Percentiles rank a stretch among this genome's conserved stretches.
phyloP scores from a whole-genome alignment of 202 grass and related monocot genomes.

The Carex arenaria region DNA sequence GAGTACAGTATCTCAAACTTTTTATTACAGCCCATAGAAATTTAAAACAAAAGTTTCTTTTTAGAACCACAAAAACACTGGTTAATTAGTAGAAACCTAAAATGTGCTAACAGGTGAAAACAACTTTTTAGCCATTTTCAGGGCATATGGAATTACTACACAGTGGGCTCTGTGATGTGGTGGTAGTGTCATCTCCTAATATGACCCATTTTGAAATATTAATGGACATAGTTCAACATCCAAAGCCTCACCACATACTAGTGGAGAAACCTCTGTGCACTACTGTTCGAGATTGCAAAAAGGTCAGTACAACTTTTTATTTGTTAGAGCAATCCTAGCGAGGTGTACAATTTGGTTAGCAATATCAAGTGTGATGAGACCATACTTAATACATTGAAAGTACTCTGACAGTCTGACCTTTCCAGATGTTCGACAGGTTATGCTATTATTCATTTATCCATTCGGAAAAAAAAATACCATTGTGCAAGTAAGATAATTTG shows the following conservation, averaged over 20 bases:
- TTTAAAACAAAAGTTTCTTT: too few species aligned
- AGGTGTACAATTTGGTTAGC: neutral
- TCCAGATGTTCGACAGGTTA: neutral
- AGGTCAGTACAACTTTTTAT: conserved; percentile 30
- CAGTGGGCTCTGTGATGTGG: conserved; percentile 68
- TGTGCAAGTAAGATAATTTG: neutral
- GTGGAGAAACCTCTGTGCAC: conserved; percentile 96
- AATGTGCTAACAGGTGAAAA: neutral
- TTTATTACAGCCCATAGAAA: too few species aligned
- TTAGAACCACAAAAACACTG: too few species aligned
- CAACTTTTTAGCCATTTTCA: conserved; percentile 60
- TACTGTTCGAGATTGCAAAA: conserved; percentile 62
- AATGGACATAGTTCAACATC: conserved; percentile 66
- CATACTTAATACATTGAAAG: neutral
- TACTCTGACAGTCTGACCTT: neutral
- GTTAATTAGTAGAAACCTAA: neutral
- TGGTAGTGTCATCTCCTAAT: conserved; percentile 78
- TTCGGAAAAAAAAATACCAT: neutral
- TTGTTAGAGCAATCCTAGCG: neutral
- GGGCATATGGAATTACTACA: conserved; percentile 64
- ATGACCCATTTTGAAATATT: conserved; percentile 92
- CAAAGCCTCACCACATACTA: conserved; percentile 65
- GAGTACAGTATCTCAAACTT: too few species aligned
- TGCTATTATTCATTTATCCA: conserved; percentile 3
- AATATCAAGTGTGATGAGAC: neutral